These are phyloP conservation scores for Saccharomyces hybrid DNA, from an alignment of 1,139 yeast species.

Conservation along the genomic window DNA sequence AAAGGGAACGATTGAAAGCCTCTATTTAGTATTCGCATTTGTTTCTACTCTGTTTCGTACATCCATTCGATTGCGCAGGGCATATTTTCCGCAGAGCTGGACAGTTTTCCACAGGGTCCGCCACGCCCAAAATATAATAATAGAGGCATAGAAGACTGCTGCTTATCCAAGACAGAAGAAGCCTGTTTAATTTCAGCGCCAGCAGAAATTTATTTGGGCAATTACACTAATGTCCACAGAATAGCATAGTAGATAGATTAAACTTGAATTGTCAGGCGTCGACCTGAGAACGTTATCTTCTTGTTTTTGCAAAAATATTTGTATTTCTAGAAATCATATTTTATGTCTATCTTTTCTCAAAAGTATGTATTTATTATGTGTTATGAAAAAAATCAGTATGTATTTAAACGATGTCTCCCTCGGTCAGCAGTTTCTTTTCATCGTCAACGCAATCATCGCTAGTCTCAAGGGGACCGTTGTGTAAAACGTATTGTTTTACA, in stretches of 20 bases:
- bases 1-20: not conserved
- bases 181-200: too few species aligned
- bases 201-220: too few species aligned
- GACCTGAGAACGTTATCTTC: too few species aligned
- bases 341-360: too few species aligned
- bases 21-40: not conserved
- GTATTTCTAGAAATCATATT: too few species aligned
- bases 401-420: not conserved
- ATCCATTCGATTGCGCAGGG: not conserved
- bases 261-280: too few species aligned
- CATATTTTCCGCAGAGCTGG: not conserved
- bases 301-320: too few species aligned
- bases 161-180: too few species aligned
- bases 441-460: not conserved
- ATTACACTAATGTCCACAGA: too few species aligned
- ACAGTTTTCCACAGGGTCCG: not conserved
- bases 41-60: not conserved
- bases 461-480: not conserved
- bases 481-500: not conserved
- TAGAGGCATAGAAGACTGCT: too few species aligned
- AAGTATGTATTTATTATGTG: not conserved
- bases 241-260: too few species aligned
- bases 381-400: not conserved
- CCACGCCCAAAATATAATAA: not conserved
- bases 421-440: not conserved